Conservation (phyloP, 2,329 filamentous ascomycete species). For the Penicillium sp. region DNA sequence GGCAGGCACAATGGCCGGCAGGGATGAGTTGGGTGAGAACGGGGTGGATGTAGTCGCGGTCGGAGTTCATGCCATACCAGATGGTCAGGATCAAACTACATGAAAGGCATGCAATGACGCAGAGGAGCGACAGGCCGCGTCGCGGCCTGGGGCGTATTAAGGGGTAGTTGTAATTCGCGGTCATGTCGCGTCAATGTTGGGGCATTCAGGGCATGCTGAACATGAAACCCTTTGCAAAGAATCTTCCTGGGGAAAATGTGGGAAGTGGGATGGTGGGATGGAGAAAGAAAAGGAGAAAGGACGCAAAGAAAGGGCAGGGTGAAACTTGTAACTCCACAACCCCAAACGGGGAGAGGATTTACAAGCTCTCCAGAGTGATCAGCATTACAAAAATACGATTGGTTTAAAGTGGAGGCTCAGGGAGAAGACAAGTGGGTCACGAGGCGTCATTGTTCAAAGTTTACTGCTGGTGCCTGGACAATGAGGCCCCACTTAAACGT, state of each 20-base stretch:
- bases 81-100: conserved; percentile 23
- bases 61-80: conserved; percentile 40
- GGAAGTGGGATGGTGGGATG: background rate
- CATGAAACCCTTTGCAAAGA: background rate
- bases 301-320: background rate
- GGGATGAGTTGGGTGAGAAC: conserved; percentile 41
- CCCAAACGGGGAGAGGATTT: background rate
- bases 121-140: conserved; percentile 24
- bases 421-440: background rate
- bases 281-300: background rate
- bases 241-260: background rate
- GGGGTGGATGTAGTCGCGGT: conserved; percentile 37
- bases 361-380: conserved; percentile 1
- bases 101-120: conserved; percentile 19
- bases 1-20: conserved; percentile 41
- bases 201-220: background rate
- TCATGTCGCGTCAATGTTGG: conserved; percentile 16
- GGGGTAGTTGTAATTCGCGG: conserved; percentile 16
- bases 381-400: background rate
- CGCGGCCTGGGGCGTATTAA: conserved; percentile 20
- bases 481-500: background rate
- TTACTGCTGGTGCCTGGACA: background rate
- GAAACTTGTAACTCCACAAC: conserved; percentile 3
- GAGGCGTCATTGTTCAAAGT: background rate
- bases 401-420: conserved; percentile 3